A percentile compares a stretch with the other conserved stretches of the same genome.
Conservation (phyloP, 352 stramenopile species). For the Phytophthora vignae region DNA sequence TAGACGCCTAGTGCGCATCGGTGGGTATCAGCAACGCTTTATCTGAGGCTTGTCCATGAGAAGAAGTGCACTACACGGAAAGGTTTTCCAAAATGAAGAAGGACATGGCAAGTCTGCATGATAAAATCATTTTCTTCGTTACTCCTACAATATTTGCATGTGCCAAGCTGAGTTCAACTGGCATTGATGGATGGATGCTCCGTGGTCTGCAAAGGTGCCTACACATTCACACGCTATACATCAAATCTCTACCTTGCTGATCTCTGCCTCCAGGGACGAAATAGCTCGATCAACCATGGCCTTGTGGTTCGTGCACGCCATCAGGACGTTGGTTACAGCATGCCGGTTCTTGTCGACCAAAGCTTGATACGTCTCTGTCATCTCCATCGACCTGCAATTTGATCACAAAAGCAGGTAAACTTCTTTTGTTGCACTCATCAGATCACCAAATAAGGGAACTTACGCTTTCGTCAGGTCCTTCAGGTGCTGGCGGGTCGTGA, state of each 20-base stretch:
- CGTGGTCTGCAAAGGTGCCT: neutral
- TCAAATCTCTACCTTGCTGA: slow-evolving; percentile 63
- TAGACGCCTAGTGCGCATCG: slow-evolving; percentile 27
- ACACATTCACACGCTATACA: slow-evolving; percentile 10
- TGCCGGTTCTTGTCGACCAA: slow-evolving; percentile 70
- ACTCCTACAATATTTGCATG: slow-evolving; percentile 39
- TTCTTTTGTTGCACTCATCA: neutral
- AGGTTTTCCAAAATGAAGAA: slow-evolving; percentile 14
- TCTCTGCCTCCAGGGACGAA: slow-evolving; percentile 60
- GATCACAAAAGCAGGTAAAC: slow-evolving; percentile 14
- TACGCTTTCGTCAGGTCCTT: slow-evolving; percentile 66
- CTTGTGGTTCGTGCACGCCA: slow-evolving; percentile 77
- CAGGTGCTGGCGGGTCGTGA: slow-evolving; percentile 48
- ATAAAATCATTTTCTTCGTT: slow-evolving; percentile 33
- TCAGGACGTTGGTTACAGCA: slow-evolving; percentile 66
- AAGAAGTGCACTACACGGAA: slow-evolving; percentile 2
- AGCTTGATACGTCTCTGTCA: slow-evolving; percentile 57
- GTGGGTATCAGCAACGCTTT: slow-evolving; percentile 21
- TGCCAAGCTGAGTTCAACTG: neutral
- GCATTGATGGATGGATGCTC: neutral
- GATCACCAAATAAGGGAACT: slow-evolving; percentile 19
- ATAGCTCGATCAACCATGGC: slow-evolving; percentile 68
- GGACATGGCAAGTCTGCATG: slow-evolving; percentile 25
- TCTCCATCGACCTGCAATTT: slow-evolving; percentile 48
- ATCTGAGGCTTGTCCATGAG: slow-evolving; percentile 19